Conservation (phyloP, 345 rosid species). For the Sonneratia alba region DNA sequence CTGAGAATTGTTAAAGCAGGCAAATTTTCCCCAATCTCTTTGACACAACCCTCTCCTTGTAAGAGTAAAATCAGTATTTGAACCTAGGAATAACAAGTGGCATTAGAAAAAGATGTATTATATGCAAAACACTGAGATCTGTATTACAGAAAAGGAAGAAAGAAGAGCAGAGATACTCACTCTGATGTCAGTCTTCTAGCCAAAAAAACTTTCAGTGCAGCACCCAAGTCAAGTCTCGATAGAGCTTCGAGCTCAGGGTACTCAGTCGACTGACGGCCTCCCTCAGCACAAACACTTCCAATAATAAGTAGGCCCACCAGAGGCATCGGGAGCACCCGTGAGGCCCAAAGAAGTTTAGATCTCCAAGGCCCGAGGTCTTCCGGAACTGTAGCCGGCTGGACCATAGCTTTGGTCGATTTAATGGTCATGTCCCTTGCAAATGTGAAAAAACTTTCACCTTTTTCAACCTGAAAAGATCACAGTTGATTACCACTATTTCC, state of each 20-base stretch:
- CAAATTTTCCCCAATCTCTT: not conserved
- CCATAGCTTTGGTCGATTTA: constrained; percentile 71
- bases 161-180: constrained; percentile 32
- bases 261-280: constrained; percentile 47
- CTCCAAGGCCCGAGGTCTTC: constrained; percentile 74
- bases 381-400: constrained; percentile 46
- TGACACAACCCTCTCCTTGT: not conserved
- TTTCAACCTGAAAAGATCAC: constrained; percentile 46
- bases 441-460: constrained; percentile 82
- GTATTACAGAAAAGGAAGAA: not conserved
- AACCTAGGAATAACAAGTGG: not conserved
- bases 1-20: not conserved
- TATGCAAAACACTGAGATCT: not conserved
- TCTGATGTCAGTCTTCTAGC: constrained; percentile 80
- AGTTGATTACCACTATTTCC: constrained; percentile 10
- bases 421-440: constrained; percentile 85
- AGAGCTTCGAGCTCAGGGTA: constrained; percentile 78
- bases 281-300: constrained; percentile 57
- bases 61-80: not conserved
- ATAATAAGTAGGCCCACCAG: constrained; percentile 87
- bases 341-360: constrained; percentile 91
- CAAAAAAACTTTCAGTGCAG: constrained; percentile 88
- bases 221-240: constrained; percentile 71
- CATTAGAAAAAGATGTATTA: not conserved
- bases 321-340: constrained; percentile 93